Conservation (phyloP, 768 basidiomycete species). For the Cystobasidium tubakii region DNA sequence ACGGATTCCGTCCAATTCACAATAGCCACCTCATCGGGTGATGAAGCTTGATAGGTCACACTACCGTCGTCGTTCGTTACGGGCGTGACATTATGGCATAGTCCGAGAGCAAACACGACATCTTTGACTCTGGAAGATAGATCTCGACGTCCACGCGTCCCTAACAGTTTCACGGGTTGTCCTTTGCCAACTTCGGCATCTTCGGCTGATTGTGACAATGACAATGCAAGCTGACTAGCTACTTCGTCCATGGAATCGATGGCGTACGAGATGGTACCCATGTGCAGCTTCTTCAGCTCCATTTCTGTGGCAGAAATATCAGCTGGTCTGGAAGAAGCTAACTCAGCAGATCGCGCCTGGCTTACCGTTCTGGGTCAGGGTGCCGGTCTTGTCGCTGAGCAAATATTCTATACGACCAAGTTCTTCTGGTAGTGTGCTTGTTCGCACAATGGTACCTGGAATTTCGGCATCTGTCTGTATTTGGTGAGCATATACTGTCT, state of each 20-base stretch:
- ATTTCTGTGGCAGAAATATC: constrained; percentile 62
- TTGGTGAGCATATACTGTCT: constrained; percentile 91
- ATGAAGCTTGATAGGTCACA: constrained; percentile 95
- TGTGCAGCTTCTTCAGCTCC: constrained; percentile 98
- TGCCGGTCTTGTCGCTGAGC: constrained; percentile 95
- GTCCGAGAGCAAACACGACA: constrained; percentile 81
- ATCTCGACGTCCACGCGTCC: constrained; percentile 77
- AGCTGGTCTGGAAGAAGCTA: too few relatives aligned
- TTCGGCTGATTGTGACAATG: constrained; percentile 62
- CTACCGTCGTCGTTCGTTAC: constrained; percentile 88
- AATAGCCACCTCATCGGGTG: constrained; percentile 97
- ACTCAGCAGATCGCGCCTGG: constrained; percentile 11
- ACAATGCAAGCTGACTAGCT: constrained; percentile 75
- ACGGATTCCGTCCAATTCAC: constrained; percentile 95
- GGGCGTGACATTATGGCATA: constrained; percentile 97
- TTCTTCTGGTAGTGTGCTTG: constrained; percentile 95
- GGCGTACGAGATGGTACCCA: constrained; percentile 97
- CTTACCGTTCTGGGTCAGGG: constrained; percentile 90
- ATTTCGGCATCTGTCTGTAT: constrained; percentile 92
- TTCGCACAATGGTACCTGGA: constrained; percentile 88
- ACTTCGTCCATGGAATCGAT: constrained; percentile 99
- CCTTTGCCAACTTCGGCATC: constrained; percentile 54
- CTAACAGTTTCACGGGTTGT: constrained; percentile 72
- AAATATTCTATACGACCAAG: constrained; percentile 91
- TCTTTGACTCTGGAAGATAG: constrained; percentile 91